phyloP scores from a whole-genome alignment of 2,329 filamentous ascomycete species.

The Xylariaceae sp. region DNA sequence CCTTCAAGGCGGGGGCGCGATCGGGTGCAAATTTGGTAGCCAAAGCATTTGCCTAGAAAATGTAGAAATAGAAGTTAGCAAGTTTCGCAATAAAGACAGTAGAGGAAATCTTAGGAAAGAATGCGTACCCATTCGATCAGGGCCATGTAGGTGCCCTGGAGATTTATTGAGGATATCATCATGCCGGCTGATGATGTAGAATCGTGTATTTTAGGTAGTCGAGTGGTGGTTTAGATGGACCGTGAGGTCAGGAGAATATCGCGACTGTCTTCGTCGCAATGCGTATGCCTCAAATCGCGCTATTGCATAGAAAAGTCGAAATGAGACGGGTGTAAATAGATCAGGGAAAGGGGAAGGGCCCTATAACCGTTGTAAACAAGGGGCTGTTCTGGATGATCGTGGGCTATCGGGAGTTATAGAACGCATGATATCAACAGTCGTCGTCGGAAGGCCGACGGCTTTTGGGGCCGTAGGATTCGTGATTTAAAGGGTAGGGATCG shows the following conservation, averaged over 20 bases:
- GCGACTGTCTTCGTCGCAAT: not conserved
- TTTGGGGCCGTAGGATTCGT: constrained; percentile 1
- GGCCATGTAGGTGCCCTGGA: constrained; percentile 21
- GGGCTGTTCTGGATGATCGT: constrained; percentile 1
- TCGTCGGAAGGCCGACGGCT: constrained; percentile 4
- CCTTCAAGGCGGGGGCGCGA: constrained; percentile 38
- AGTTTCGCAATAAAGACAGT: not conserved
- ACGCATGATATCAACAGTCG: constrained; percentile 14
- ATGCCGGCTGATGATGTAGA: constrained; percentile 12
- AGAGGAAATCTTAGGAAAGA: constrained; percentile 8
- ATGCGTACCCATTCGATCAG: constrained; percentile 29
- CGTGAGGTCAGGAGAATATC: not conserved
- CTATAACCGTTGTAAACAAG: constrained; percentile 3
- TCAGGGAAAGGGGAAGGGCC: not conserved
- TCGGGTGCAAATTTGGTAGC: constrained; percentile 21
- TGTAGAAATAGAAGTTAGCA: constrained; percentile 30
- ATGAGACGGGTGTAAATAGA: not conserved
- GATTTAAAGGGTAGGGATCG: constrained; percentile 18
- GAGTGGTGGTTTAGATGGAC: not conserved
- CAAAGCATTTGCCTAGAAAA: constrained; percentile 28
- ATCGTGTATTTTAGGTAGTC: not conserved
- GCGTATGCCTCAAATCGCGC: not conserved
- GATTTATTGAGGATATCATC: constrained; percentile 27
- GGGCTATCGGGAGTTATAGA: constrained; percentile 2
- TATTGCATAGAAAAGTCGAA: not conserved